Percentiles rank a stretch among this genome's conserved stretches.
phyloP scores from a whole-genome alignment of 495 filamentous ascomycete genomes.

The Xylaria palmicola region DNA sequence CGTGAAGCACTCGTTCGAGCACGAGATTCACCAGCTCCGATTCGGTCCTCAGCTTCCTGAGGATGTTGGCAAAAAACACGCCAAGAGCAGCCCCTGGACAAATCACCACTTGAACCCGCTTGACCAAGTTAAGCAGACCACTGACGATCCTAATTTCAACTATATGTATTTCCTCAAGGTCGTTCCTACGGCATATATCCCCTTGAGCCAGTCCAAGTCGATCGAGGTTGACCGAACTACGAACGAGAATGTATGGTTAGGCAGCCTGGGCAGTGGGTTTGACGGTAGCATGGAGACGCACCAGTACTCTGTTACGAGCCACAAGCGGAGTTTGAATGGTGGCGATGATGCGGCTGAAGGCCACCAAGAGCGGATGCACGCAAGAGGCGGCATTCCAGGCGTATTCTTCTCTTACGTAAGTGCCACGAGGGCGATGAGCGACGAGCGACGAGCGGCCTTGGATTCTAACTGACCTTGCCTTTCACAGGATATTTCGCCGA shows the following conservation, averaged over 20 bases:
- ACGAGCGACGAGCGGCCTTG: not conserved
- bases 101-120: conserved; percentile 91
- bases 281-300: conserved; percentile 92
- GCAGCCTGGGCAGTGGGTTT: conserved; percentile 57
- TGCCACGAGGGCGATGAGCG: conserved; percentile 23
- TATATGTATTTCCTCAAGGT: conserved; percentile 99
- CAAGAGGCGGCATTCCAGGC: conserved; percentile 87
- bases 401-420: conserved; percentile 96
- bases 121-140: conserved; percentile 75
- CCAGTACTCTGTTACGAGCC: conserved; percentile 94
- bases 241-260: conserved; percentile 58
- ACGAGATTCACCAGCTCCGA: conserved; percentile 83
- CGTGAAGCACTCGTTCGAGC: conserved; percentile 80
- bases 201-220: conserved; percentile 69
- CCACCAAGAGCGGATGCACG: conserved; percentile 87
- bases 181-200: conserved; percentile 90
- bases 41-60: conserved; percentile 93
- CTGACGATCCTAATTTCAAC: conserved; percentile 81
- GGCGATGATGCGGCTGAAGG: conserved; percentile 80
- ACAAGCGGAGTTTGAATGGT: conserved; percentile 80
- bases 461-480: conserved; percentile 1
- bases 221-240: conserved; percentile 44
- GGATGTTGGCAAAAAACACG: conserved; percentile 60
- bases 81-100: conserved; percentile 65
- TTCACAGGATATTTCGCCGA: conserved; percentile 90